phyloP scores from a whole-genome alignment of 495 filamentous ascomycete genomes.

The Tuber microsphaerosporum region DNA sequence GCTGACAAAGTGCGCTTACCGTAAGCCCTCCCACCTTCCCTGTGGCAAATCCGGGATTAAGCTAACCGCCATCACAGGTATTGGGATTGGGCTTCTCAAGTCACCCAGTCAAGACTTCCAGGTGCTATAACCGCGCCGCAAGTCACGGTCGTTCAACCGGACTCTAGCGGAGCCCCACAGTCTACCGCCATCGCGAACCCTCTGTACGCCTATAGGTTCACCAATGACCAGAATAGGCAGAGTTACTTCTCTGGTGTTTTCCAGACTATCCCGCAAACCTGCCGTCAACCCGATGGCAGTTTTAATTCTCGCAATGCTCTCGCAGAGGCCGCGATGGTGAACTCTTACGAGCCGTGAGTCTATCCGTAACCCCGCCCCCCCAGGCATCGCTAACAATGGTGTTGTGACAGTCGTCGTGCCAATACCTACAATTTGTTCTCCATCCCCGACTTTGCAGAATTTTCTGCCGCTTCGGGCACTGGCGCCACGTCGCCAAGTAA shows the following conservation, averaged over 20 bases:
- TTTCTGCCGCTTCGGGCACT: conserved; percentile 26
- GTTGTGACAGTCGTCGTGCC: conserved; percentile 26
- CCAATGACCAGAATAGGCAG: conserved; percentile 24
- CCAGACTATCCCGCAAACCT: conserved; percentile 15
- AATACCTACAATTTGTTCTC: conserved; percentile 37
- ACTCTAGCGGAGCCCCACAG: conserved; percentile 1
- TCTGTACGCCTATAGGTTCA: conserved; percentile 56
- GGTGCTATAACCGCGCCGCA: conserved; percentile 1
- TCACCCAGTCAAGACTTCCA: conserved; percentile 22
- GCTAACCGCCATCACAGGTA: conserved; percentile 17
- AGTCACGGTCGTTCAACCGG: conserved; percentile 20
- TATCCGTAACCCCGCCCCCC: not conserved
- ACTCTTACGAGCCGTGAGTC: conserved; percentile 31
- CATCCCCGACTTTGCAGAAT: conserved; percentile 30
- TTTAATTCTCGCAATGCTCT: conserved; percentile 21
- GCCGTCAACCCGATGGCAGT: conserved; percentile 27
- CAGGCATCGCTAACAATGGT: not conserved
- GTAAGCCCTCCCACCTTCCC: conserved; percentile 17
- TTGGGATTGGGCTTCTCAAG: conserved; percentile 36
- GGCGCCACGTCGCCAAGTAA: conserved; percentile 17
- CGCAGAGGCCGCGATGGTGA: conserved; percentile 23
- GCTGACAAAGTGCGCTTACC: conserved; percentile 34
- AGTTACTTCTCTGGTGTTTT: conserved; percentile 20
- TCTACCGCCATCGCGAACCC: conserved; percentile 55
- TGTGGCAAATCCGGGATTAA: conserved; percentile 7